Percentiles rank a stretch among this genome's conserved stretches.
Conservation (phyloP, 2,329 filamentous ascomycete species). For the Fonsecaea monophora region DNA sequence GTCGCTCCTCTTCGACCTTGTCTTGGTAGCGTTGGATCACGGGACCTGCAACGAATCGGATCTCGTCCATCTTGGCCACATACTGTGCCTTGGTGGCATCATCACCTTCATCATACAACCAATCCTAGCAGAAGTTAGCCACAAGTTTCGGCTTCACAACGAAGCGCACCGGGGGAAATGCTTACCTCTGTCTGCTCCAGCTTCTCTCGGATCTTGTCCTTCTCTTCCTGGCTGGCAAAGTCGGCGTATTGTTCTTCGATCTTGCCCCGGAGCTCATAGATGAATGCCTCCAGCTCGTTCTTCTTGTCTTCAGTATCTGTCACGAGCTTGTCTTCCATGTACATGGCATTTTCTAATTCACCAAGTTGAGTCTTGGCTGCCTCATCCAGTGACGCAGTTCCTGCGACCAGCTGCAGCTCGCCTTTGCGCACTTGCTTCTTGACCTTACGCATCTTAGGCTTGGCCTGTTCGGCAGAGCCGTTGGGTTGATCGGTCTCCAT, state of each 20-base stretch:
- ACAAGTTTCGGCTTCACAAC: not conserved
- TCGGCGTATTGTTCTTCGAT: slow-evolving; percentile 89
- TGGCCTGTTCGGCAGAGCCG: slow-evolving; percentile 67
- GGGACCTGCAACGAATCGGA: slow-evolving; percentile 86
- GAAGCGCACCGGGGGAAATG: not conserved
- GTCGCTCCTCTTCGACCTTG: slow-evolving; percentile 86
- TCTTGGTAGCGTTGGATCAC: slow-evolving; percentile 95
- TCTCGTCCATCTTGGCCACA: slow-evolving; percentile 93
- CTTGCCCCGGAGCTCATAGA: slow-evolving; percentile 96
- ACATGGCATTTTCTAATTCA: slow-evolving; percentile 89
- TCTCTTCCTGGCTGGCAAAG: slow-evolving; percentile 90
- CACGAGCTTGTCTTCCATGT: slow-evolving; percentile 98
- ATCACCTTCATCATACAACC: slow-evolving; percentile 97
- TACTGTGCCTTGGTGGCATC: slow-evolving; percentile 94
- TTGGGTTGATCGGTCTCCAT: slow-evolving; percentile 80
- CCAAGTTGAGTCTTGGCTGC: slow-evolving; percentile 68
- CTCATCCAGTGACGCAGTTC: slow-evolving; percentile 79
- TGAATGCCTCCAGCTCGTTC: slow-evolving; percentile 98
- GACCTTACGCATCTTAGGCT: slow-evolving; percentile 89
- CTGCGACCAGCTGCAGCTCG: slow-evolving; percentile 84
- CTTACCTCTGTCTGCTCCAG: slow-evolving; percentile 85
- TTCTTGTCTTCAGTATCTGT: slow-evolving; percentile 99
- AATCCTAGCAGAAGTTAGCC: slow-evolving; percentile 69
- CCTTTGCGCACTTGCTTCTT: slow-evolving; percentile 99
- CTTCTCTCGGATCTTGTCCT: slow-evolving; percentile 82